Percentiles rank a stretch among this genome's conserved stretches.
Evolutionary conservation across 1,139 yeast species (phyloP).

Genomic region (Pichia sp.): DNA sequence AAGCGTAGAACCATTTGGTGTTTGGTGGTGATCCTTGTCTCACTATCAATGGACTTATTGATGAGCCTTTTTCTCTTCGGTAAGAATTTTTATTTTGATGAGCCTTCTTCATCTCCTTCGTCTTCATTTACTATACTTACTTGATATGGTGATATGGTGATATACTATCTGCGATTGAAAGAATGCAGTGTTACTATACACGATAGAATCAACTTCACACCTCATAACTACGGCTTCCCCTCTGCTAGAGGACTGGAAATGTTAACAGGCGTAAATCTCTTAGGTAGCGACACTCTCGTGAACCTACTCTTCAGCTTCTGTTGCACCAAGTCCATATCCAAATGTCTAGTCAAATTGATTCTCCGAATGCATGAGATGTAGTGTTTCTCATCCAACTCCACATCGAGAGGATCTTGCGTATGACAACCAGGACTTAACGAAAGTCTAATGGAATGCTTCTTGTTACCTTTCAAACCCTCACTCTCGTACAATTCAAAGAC

Average conservation of each 20-base stretch:
- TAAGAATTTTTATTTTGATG: too few species aligned
- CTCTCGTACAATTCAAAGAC: slow-evolving; percentile 89
- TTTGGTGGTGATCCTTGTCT: too few species aligned
- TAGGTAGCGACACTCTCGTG: slow-evolving; percentile 82
- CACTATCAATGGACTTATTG: too few species aligned
- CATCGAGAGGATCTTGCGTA: slow-evolving; percentile 95
- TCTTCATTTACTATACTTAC: too few species aligned
- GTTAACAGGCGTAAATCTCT: slow-evolving; percentile 85
- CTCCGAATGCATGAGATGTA: slow-evolving; percentile 95
- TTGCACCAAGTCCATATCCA: slow-evolving; percentile 85
- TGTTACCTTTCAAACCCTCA: slow-evolving; percentile 52
- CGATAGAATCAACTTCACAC: too few species aligned
- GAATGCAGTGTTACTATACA: too few species aligned
- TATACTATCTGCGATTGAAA: too few species aligned
- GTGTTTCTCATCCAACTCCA: slow-evolving; percentile 92
- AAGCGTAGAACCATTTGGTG: too few species aligned
- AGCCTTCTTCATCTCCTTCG: too few species aligned
- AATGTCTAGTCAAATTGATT: slow-evolving; percentile 81
- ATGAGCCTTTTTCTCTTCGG: too few species aligned
- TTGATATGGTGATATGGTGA: too few species aligned
- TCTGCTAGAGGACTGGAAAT: slow-evolving; percentile 46
- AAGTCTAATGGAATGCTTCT: slow-evolving; percentile 81
- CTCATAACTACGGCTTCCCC: too few species aligned
- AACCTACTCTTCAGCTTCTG: slow-evolving; percentile 79
- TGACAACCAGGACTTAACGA: slow-evolving; percentile 97